Base-by-base conservation (phyloP, 441 rosid species). In the Erodium texanum region DNA sequence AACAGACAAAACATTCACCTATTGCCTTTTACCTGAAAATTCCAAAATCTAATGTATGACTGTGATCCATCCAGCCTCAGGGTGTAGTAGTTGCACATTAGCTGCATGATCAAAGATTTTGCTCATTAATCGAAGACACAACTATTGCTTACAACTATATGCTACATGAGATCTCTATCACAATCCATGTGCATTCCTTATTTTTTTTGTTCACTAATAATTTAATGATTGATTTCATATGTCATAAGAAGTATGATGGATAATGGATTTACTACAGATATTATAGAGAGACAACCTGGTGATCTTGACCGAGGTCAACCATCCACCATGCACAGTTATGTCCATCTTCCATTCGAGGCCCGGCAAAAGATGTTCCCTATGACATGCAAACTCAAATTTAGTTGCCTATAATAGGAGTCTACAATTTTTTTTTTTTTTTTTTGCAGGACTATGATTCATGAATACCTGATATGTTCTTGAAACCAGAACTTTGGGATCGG, bases 41-140 rank as follows among this genome's bases (percentile, higher is more conserved):
- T 90, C 99, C 98, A 92, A 68, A 64, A 83, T 77, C 97, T 85
- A 65, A 82, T 52, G 78, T 71, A 90, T 58, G 97, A 86, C 77
- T 82, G 83, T 66, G 96, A 92, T 9, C 99, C 97, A 67, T 95
- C 99, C 80, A 86, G 92, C 76, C 97, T 83, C 76, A 92, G 82
- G 34, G 97, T 92, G 74, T 90, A 92, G 75, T 87, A 82, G 80
- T 92, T 95, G 86, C 97, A 95, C 96, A 90, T 89, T 10, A 95
- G 90, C 98, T 95, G 96, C 89, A 80, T 52, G 52, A 67, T 50
- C 3, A 48, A 23, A 14, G 7, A 16, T 12, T n/a, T 24, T 45
- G 34, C 16, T 64, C 23, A 59, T 59, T 59, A 22, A n/a, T n/a
- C n/a, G n/a, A n/a, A n/a, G n/a, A n/a, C n/a, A 5, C 32, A 12